Evolutionary conservation across 1,139 yeast species (phyloP), one percentile per base, ranked within the genome.

Genomic region (Lodderomyces orthopsilosis): DNA sequence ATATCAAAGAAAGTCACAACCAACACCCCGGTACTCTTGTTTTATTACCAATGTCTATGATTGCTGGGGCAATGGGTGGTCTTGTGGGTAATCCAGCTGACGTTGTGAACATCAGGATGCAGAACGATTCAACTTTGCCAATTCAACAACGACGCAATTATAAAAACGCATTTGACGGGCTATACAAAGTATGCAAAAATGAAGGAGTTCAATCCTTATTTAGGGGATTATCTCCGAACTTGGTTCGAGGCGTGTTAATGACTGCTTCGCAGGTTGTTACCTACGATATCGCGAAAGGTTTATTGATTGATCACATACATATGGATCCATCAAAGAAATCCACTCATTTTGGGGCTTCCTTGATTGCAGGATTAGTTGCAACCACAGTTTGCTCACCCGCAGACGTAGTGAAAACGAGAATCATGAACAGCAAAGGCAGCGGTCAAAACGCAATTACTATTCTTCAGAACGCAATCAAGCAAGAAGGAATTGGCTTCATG

Each of bases 311-410:
- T 6, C 56, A 62, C 4, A 49, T 80, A 2, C 62, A 68, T 12
- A 61, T 83, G 66, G 83, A 85, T 54, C 80, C 88, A 33, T 66
- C 76, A 21, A 76, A 82, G 44, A 81, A 81, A 51, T 59, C 81
- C 0, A 87, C 95, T 2, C 95, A 88, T 61, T 87, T 89, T 57
- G 59, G 82, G 27, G 87, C 95, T 1, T 83, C 91, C 3, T 68
- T 87, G 46, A 60, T 85, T 49, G 95, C 95, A 0, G 95, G 95
- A 10, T 68, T 88, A 32, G 90, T 87, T 9, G 95, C 95, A 4
- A 88, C 96, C 1, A 89, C 96, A 0, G 85, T 87, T 17, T 89
- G 96, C 61, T 85, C 95, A 1, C 96, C 96, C 0, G 95, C 93
- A 8, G 96, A 89, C 62, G 96, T 89, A 8, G 84, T 89, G 41